These are phyloP conservation scores for Amaranthus tricolor DNA, from an alignment of 179 eudicot species.

Conservation along the genomic window DNA sequence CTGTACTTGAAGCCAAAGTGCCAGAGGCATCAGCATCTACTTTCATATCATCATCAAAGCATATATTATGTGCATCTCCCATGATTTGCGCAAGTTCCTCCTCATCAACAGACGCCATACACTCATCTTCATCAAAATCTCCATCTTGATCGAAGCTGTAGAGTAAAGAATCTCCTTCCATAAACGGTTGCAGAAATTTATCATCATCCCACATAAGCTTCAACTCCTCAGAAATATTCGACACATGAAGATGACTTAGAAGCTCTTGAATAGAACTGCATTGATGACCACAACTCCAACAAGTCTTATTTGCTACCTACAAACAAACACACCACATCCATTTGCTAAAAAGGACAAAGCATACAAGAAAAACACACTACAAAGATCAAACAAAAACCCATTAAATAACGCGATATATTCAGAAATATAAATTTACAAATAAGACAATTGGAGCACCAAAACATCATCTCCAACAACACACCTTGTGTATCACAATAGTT, in stretches of 20 bases:
- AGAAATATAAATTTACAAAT: no score
- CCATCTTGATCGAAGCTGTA: conserved; percentile 70
- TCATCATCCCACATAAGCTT: conserved; percentile 67
- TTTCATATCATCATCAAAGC: conserved; percentile 39
- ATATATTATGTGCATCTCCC: conserved; percentile 34
- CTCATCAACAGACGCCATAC: conserved; percentile 34
- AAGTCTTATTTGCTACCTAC: conserved; percentile 61
- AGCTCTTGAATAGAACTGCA: conserved; percentile 48
- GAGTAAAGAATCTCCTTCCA: conserved; percentile 74
- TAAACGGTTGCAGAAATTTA: conserved; percentile 58
- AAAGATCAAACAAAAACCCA: background rate
- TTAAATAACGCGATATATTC: background rate
- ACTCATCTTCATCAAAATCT: conserved; percentile 58
- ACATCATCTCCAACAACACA: background rate
- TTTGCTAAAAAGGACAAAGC: background rate
- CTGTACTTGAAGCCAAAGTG: conserved; percentile 18
- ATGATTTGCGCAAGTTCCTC: conserved; percentile 39
- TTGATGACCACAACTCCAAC: conserved; percentile 62
- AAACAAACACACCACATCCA: conserved; percentile 5
- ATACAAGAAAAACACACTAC: background rate
- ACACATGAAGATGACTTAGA: conserved; percentile 50
- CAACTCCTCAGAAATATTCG: conserved; percentile 26
- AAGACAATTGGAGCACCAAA: background rate
- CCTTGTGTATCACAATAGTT: no score
- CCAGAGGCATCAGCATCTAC: conserved; percentile 22